Evolutionary conservation across 176 grass and related monocot genomes (phyloP), one percentile per base, ranked within the genome.

Genomic region (Saccharum spontaneum): DNA sequence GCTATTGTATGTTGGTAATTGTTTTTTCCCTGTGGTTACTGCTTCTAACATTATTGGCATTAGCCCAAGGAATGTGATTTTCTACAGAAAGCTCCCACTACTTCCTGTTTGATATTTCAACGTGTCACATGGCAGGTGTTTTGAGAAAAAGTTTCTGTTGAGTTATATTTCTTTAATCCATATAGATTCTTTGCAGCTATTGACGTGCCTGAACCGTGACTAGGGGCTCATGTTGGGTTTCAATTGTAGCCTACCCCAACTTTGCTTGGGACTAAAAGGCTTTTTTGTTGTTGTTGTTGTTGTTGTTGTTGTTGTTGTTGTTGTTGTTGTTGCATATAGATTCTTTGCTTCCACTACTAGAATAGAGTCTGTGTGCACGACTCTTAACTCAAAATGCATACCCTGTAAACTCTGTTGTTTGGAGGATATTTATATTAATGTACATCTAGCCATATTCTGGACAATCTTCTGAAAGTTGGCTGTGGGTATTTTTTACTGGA

Each of bases 91-190:
- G 57, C 8, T 31, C 14, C 30, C 10, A 59, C 0, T 40, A 23
- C 33, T 70, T 54, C 34, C 20, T 55, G 14, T 55, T 81, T 81
- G 31, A 69, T 50, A 70, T 67, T 67, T 36, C 4, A 80, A 80
- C 8, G 14, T 64, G 38, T 64, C 34, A 64, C 4, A 10, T 78
- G 36, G 36, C 55, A 41, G n/a, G 14, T 78, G 76, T 61, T 78
- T 63, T 74, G 38, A 49, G 10, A 17, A 23, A 22, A 78, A 78
- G 59, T 61, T 3, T 37, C 1, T 24, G 31, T 60, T 15, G 11
- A 60, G 20, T 14, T 61, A 7, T 40, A 13, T 63, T 26, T 63
- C 60, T 13, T 61, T 62, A 10, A 57, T 38, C 11, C 9, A 18
- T 12, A n/a, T 48, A 44, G n/a, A 9, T 78, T 28, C 3, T 63